Conservation (phyloP, 2,329 filamentous ascomycete species). For the Sarocladiaceae sp. region DNA sequence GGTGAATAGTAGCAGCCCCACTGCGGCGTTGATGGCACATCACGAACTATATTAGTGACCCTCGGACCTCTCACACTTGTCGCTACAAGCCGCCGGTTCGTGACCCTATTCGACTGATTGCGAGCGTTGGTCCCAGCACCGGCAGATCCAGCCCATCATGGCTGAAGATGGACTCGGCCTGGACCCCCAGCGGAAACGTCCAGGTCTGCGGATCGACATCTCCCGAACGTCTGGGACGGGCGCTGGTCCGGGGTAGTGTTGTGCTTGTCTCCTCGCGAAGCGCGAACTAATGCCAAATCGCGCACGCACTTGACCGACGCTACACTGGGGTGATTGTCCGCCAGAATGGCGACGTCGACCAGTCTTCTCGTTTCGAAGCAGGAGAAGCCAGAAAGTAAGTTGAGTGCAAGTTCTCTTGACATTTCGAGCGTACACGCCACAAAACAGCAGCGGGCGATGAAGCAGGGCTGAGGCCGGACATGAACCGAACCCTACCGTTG, state of each 20-base stretch:
- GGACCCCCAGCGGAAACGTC: background rate
- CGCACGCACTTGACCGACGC: background rate
- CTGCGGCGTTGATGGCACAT: background rate
- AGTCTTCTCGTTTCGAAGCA: background rate
- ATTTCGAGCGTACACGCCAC: too few relatives aligned
- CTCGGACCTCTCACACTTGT: background rate
- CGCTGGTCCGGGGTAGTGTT: background rate
- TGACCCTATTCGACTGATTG: background rate
- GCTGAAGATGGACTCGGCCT: background rate
- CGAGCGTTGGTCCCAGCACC: background rate
- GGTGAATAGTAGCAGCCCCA: background rate
- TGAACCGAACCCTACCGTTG: too few relatives aligned
- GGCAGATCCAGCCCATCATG: background rate
- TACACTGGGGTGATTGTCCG: too few relatives aligned
- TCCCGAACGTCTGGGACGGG: background rate
- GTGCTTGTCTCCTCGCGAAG: background rate
- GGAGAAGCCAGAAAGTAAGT: background rate
- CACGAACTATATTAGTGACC: background rate
- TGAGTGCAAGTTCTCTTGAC: too few relatives aligned
- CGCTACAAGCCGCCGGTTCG: background rate
- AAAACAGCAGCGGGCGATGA: background rate
- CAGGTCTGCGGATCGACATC: background rate
- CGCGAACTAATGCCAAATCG: background rate
- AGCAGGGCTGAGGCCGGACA: background rate
- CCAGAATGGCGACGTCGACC: too few relatives aligned